Percentiles rank a stretch among this genome's conserved stretches.
Evolutionary conservation across 768 basidiomycete species (phyloP).

Genomic region (Solioccasus polychromus): DNA sequence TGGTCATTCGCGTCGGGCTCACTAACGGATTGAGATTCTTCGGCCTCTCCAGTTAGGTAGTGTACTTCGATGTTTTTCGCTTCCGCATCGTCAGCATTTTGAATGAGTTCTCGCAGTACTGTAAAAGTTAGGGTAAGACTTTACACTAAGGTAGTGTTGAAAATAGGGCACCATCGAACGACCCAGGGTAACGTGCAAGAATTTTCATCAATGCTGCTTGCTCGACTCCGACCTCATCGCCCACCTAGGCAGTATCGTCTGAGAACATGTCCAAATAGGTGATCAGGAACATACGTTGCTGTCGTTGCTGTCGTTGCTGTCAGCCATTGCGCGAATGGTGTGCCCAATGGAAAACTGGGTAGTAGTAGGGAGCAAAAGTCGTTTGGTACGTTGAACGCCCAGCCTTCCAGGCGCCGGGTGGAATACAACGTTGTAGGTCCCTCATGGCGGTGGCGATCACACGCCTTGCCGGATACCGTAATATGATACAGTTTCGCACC

Average conservation of each 20-base stretch:
- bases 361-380: neutral
- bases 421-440: constrained; percentile 7
- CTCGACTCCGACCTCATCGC: neutral
- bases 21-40: neutral
- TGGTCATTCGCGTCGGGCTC: neutral
- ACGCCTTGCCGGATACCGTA: neutral
- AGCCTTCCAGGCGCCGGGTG: neutral
- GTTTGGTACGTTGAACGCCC: neutral
- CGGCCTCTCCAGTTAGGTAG: constrained; percentile 29
- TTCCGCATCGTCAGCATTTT: constrained; percentile 55
- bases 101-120: constrained; percentile 53
- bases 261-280: neutral
- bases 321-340: neutral
- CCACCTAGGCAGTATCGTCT: neutral
- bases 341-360: neutral
- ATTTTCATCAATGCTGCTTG: neutral
- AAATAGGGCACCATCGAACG: constrained; percentile 5
- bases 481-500: too few species aligned
- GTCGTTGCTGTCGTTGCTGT: too few species aligned
- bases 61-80: constrained; percentile 34
- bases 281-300: constrained; percentile 4
- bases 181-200: neutral
- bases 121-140: neutral
- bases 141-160: neutral
- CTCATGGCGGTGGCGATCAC: constrained; percentile 5